Percentiles rank a stretch among this genome's conserved stretches.
These are phyloP conservation scores for Paraglomus occultum DNA, from an alignment of 192 early-diverging fungal species.

Conservation along the genomic window DNA sequence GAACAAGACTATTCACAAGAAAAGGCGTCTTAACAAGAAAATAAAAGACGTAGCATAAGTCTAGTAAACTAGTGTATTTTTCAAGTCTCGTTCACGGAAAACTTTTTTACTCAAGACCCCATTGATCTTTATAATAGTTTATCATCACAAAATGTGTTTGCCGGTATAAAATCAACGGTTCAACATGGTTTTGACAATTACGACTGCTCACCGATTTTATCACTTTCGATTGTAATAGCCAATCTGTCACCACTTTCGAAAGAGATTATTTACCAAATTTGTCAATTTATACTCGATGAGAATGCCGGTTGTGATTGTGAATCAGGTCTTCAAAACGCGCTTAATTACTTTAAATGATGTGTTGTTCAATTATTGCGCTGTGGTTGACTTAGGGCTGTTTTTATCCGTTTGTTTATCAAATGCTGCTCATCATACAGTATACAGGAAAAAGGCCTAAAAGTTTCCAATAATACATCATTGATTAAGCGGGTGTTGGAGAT, in stretches of 20 bases:
- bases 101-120: background rate
- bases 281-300: background rate
- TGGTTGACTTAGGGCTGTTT: too few relatives aligned
- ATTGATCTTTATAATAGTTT: background rate
- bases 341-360: too few relatives aligned
- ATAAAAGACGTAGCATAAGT: background rate
- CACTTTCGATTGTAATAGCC: background rate
- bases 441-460: too few relatives aligned
- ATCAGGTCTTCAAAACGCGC: too few relatives aligned
- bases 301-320: too few relatives aligned
- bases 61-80: background rate
- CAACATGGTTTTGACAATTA: background rate
- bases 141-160: background rate
- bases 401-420: too few relatives aligned
- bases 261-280: slow-evolving; percentile 9
- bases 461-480: too few relatives aligned
- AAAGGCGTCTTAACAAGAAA: background rate
- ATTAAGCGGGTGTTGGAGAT: too few relatives aligned
- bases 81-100: background rate
- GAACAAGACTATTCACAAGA: background rate
- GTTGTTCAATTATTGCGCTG: too few relatives aligned
- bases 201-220: background rate
- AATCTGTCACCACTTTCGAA: background rate
- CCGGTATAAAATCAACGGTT: background rate
- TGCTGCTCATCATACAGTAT: too few relatives aligned